These are phyloP conservation scores for Tuber aestivum DNA, from an alignment of 495 filamentous ascomycete genomes.

Conservation along the genomic window DNA sequence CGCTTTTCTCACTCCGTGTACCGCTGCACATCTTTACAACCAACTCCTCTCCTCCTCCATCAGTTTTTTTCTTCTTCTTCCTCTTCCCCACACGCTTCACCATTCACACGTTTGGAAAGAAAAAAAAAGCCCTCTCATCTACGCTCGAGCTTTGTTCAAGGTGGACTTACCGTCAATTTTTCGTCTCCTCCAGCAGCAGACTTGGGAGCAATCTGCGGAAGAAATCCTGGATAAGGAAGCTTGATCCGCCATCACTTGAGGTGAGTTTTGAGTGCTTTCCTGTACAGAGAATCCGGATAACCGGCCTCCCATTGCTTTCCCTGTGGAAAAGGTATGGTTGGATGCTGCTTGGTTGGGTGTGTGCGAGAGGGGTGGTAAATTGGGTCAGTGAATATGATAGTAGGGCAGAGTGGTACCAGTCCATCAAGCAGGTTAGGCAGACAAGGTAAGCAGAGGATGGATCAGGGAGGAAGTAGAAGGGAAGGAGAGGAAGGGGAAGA, in stretches of 20 bases:
- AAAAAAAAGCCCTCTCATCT: conserved; percentile 24
- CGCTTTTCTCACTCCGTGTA: conserved; percentile 28
- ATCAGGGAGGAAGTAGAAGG: conserved; percentile 19
- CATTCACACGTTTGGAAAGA: not conserved
- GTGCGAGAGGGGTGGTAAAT: not conserved
- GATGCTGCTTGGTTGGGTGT: not conserved
- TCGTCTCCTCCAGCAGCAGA: not conserved
- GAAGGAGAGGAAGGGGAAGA: conserved; percentile 8
- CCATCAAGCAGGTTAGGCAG: conserved; percentile 2
- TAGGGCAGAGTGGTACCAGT: conserved; percentile 1
- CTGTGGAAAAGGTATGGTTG: conserved; percentile 2
- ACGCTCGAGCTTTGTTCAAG: conserved; percentile 17
- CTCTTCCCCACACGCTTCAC: conserved; percentile 9
- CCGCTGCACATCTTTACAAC: conserved; percentile 25
- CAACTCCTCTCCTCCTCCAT: conserved; percentile 13
- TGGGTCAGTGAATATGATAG: conserved; percentile 1
- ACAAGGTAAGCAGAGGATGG: conserved; percentile 6
- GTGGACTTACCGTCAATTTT: conserved; percentile 11
- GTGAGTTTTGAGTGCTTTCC: conserved; percentile 23
- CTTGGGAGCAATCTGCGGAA: conserved; percentile 7
- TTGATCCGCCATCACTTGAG: conserved; percentile 26
- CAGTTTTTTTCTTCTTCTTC: conserved; percentile 11
- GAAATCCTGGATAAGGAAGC: conserved; percentile 29
- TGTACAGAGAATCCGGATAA: conserved; percentile 7
- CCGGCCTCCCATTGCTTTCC: not conserved